Evolutionary conservation across 805 yeast species (phyloP), one percentile per base, ranked within the genome.

Genomic region (Kurtzmaniella cleridarum): DNA sequence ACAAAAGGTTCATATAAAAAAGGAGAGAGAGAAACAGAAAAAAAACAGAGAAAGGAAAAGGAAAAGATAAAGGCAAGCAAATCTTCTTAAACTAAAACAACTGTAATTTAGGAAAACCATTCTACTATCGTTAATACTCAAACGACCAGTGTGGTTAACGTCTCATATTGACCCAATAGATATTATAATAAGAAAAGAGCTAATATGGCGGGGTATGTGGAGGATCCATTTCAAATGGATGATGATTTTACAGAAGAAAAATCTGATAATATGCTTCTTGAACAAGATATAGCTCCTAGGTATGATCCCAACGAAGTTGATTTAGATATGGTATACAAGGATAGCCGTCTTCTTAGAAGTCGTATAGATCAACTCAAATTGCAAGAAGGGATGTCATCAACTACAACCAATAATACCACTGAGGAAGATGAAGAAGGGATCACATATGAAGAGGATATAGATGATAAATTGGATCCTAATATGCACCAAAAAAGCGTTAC

Each of bases 201-300:
- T 23, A 30, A 15, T 15, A 62, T 63, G 69, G 43, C 58, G 5
- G 60, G 57, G 29, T 49, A 51, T 38, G 48, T 54, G 27, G 70
- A 65, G 29, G 66, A 57, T 42, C 72, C 73, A 47, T 68, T 68
- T 41, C 70, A 62, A 41, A 68, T 68, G 73, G 73, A 68, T 48
- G 73, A 68, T 40, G 73, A 67, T 34, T 42, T 24, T 12, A 40
- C 30, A 23, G 18, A 17, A 9, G 32, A 16, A 18, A 5, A 33
- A 13, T n/a, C 15, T 15, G 38, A 20, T 30, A 31, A 36, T 14
- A 6, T 30, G 23, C 13, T 27, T 27, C 14, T 42, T 12, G 36
- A 40, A n/a, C 14, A 30, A 16, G 47, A 46, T 23, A 44, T 46
- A 13, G 40, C 45, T 1, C 54, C 56, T 12, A 41, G 46, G 4